Conservation (phyloP, 805 yeast genomes). For the Cyberlindnera mississippiensis region DNA sequence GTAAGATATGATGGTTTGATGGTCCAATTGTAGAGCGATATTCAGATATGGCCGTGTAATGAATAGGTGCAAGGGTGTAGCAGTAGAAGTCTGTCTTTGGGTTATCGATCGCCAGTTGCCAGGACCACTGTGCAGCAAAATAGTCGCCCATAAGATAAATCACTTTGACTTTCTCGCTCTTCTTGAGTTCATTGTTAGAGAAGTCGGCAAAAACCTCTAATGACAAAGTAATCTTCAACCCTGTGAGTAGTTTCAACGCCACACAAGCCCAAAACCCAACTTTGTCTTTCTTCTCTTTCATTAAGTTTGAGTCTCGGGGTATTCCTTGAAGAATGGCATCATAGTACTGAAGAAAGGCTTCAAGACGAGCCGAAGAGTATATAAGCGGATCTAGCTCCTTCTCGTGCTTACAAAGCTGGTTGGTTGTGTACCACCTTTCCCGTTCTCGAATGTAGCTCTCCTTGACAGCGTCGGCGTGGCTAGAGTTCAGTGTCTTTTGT, state of each 20-base stretch:
- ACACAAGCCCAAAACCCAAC: slow-evolving; percentile 22
- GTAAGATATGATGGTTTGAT: slow-evolving; percentile 19
- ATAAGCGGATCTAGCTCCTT: slow-evolving; percentile 16
- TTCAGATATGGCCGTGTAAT: slow-evolving; percentile 14
- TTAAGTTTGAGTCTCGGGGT: not conserved
- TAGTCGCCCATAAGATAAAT: slow-evolving; percentile 13
- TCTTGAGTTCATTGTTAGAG: slow-evolving; percentile 19
- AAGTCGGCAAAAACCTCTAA: slow-evolving; percentile 19
- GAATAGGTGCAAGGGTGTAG: slow-evolving; percentile 17
- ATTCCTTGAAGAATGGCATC: slow-evolving; percentile 14
- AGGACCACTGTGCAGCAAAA: slow-evolving; percentile 22
- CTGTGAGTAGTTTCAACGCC: slow-evolving; percentile 22
- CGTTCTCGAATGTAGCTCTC: slow-evolving; percentile 17
- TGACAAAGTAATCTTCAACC: slow-evolving; percentile 13
- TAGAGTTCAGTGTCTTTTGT: not conserved
- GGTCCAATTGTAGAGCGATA: slow-evolving; percentile 21
- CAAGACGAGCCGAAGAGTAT: slow-evolving; percentile 17
- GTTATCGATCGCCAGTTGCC: slow-evolving; percentile 28
- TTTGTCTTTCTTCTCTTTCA: slow-evolving; percentile 12
- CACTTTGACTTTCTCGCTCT: slow-evolving; percentile 15
- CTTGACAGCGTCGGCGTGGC: slow-evolving; percentile 13
- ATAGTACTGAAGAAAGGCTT: slow-evolving; percentile 19
- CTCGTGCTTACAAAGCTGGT: slow-evolving; percentile 10
- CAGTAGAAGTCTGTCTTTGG: slow-evolving; percentile 18
- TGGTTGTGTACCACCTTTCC: slow-evolving; percentile 19